Percentiles rank a stretch among this genome's conserved stretches.
Conservation (phyloP, 305 asterid genomes). For the Fraxinus velutina region DNA sequence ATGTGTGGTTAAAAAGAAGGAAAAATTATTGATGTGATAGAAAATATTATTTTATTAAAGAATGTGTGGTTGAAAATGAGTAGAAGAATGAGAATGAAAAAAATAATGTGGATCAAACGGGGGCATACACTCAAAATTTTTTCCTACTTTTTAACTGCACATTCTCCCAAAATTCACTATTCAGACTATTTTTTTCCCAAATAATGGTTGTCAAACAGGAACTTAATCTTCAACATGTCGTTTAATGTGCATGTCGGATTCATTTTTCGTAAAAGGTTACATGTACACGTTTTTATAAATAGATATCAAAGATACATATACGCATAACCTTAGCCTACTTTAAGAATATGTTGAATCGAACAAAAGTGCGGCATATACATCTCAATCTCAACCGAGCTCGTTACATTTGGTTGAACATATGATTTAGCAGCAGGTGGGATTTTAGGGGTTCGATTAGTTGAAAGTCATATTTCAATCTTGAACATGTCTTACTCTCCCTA, state of each 20-base stretch:
- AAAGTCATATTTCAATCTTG: constrained; percentile 28
- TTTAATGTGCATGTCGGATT: background rate
- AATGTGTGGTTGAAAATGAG: no score
- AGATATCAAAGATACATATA: background rate
- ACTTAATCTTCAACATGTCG: background rate
- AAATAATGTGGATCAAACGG: no score
- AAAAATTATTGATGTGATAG: no score
- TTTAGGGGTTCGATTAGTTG: constrained; percentile 28
- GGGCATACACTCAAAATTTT: no score
- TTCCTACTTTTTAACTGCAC: no score
- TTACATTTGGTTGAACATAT: background rate
- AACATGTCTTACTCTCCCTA: background rate
- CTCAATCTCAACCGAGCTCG: background rate
- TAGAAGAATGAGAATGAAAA: no score
- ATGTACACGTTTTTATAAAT: no score
- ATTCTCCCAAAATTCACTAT: no score
- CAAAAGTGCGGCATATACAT: background rate
- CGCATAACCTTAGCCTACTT: background rate
- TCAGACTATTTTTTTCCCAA: no score
- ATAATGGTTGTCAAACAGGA: no score
- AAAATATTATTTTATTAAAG: no score
- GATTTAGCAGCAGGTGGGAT: background rate
- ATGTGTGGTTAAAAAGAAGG: no score
- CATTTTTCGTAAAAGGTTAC: background rate
- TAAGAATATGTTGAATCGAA: background rate